Conservation (phyloP, 257 asterid genomes). For the Primulina tabacum region DNA sequence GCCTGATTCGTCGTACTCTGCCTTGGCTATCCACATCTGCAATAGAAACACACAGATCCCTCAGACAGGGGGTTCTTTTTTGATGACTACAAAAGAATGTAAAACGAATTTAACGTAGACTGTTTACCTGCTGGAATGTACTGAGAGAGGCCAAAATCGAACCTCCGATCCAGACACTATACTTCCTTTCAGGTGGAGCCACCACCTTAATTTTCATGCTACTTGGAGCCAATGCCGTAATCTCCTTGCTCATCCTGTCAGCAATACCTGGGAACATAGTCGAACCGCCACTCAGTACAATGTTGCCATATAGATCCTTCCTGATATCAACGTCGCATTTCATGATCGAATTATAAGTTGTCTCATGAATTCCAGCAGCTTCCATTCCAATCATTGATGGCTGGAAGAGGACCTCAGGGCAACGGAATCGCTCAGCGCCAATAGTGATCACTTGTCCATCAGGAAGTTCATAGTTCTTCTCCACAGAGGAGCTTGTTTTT, state of each 20-base stretch:
- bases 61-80: background rate
- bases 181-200: constrained; percentile 87
- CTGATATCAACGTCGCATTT: constrained; percentile 83
- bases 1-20: constrained; percentile 57
- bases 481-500: constrained; percentile 72
- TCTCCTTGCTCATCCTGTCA: constrained; percentile 86
- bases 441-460: constrained; percentile 84
- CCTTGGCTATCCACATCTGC: constrained; percentile 64
- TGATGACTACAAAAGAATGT: background rate
- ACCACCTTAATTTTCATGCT: constrained; percentile 87
- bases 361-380: constrained; percentile 78
- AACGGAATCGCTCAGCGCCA: constrained; percentile 74
- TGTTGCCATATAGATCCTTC: constrained; percentile 73
- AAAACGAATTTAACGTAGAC: background rate
- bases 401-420: constrained; percentile 87
- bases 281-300: constrained; percentile 80
- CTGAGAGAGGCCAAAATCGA: constrained; percentile 83
- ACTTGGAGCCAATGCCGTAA: constrained; percentile 72
- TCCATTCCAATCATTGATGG: constrained; percentile 84
- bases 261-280: constrained; percentile 80
- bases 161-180: constrained; percentile 86
- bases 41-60: constrained; percentile 3
- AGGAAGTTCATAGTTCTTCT: constrained; percentile 73
- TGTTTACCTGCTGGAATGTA: constrained; percentile 79
- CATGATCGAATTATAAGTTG: constrained; percentile 75